Conservation (phyloP, 2,329 filamentous ascomycete species). For the Zymoseptoria pseudotritici region DNA sequence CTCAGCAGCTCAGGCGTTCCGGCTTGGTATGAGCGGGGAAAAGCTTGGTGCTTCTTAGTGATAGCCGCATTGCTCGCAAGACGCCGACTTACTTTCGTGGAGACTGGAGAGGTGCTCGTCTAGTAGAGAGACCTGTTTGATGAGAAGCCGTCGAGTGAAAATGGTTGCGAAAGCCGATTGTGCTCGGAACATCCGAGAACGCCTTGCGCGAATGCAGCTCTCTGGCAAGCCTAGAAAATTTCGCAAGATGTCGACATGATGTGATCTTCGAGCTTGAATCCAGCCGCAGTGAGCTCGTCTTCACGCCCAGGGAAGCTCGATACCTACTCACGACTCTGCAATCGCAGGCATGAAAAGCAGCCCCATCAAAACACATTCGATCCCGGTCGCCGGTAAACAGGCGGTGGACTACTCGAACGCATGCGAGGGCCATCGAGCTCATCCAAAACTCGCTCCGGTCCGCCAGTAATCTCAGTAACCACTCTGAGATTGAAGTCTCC, state of each 20-base stretch:
- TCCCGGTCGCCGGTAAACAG: background rate
- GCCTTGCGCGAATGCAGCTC: too few species aligned
- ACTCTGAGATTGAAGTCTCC: background rate
- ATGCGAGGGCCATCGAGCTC: background rate
- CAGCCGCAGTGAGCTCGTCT: too few species aligned
- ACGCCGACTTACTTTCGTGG: background rate
- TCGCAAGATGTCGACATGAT: too few species aligned
- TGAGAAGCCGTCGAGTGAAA: too few species aligned
- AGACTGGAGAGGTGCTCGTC: too few species aligned
- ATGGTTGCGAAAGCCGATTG: too few species aligned
- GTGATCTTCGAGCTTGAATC: too few species aligned
- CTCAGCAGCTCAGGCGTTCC: background rate
- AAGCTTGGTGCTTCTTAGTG: background rate
- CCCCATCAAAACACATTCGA: background rate
- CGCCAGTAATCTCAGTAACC: constrained; percentile 9
- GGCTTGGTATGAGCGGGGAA: background rate
- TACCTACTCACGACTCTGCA: background rate
- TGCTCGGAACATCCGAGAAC: too few species aligned
- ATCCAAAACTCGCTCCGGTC: background rate
- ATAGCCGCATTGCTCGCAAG: background rate
- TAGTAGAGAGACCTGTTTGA: too few species aligned
- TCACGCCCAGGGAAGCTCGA: background rate
- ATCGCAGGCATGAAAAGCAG: background rate
- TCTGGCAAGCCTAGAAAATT: too few species aligned
- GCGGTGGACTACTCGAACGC: background rate